Percentiles rank a stretch among this genome's conserved stretches.
Conservation (phyloP, 352 stramenopile genomes). For the Pythium guiyangense region DNA sequence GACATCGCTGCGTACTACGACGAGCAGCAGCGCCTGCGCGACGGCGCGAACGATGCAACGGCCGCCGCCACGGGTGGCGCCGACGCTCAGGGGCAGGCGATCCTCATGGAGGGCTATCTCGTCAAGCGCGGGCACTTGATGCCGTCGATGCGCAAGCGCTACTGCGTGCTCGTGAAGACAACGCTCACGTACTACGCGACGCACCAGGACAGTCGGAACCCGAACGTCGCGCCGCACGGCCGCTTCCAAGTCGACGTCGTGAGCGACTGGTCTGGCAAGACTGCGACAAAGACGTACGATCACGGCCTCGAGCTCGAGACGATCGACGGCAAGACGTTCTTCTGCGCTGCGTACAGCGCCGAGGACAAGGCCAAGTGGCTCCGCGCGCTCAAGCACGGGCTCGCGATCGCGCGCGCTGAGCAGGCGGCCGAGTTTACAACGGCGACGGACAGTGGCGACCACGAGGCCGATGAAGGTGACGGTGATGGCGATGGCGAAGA, state of each 20-base stretch:
- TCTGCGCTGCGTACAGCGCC: constrained; percentile 46
- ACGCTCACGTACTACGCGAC: constrained; percentile 63
- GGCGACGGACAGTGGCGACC: background rate
- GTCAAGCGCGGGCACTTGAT: constrained; percentile 69
- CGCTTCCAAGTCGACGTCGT: constrained; percentile 51
- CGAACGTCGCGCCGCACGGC: constrained; percentile 17
- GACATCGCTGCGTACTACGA: constrained; percentile 17
- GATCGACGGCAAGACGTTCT: constrained; percentile 61
- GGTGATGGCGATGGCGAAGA: background rate
- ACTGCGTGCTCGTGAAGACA: constrained; percentile 55
- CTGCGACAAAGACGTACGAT: constrained; percentile 37
- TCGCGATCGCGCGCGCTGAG: constrained; percentile 27
- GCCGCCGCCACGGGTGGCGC: background rate
- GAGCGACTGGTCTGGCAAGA: constrained; percentile 70
- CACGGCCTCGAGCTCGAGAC: constrained; percentile 72
- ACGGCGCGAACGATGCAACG: background rate
- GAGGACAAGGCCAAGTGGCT: constrained; percentile 64
- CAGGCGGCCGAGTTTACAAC: background rate
- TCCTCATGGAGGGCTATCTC: constrained; percentile 75
- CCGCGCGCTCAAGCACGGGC: constrained; percentile 46
- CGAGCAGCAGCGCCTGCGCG: constrained; percentile 1
- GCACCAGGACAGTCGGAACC: constrained; percentile 58
- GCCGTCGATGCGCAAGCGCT: constrained; percentile 72
- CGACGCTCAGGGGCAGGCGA: background rate
- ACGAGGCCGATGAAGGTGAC: background rate